Evolutionary conservation across 805 yeast genomes (phyloP), one percentile per base, ranked within the genome.

Genomic region (Cyberlindnera suaveolens): DNA sequence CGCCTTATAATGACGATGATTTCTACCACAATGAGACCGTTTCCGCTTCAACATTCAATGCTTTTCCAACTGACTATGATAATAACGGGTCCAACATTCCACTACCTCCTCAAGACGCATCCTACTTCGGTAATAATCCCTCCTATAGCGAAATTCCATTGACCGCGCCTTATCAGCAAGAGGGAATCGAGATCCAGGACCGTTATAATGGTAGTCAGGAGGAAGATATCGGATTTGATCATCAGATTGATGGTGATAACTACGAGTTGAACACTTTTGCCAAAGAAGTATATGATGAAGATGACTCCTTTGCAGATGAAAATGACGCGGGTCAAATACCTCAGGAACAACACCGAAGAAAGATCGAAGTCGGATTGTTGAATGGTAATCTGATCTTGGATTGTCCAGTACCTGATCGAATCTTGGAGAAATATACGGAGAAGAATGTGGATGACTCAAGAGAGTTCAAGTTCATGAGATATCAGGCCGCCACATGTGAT

Each of bases 401-500:
- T 63, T 88, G 95, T 58, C 96, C 95, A 10, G 90, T 88, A 1
- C 80, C 95, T n/a, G 75, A 77, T 27, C 73, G 77, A 39, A 70
- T 88, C 40, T 65, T 84, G 35, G 64, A 67, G 38, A 77, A 77
- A 53, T 82, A 74, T 54, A 61, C 68, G 38, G 61, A 61, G 2
- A 54, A 53, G 49, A 65, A 76, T 43, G 58, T 68, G 34, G 72
- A 68, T 55, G 65, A 71, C 58, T 57, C 75, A 46, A 52, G 69
- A 54, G 85, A 91, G 68, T 84, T 83, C 71, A 72, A 79, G 30
- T 87, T 82, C 55, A 82, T 91, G 91, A 75, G 98, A 61, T 91
- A 90, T 64, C 87, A 93, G 44, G 97, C 96, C 0, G 89, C 86
- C 17, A 91, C 98, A 1, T 84, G 96, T 61, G 95, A 91, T 49